phyloP scores from a whole-genome alignment of 345 rosid species.

The Eutrema japonicum region DNA sequence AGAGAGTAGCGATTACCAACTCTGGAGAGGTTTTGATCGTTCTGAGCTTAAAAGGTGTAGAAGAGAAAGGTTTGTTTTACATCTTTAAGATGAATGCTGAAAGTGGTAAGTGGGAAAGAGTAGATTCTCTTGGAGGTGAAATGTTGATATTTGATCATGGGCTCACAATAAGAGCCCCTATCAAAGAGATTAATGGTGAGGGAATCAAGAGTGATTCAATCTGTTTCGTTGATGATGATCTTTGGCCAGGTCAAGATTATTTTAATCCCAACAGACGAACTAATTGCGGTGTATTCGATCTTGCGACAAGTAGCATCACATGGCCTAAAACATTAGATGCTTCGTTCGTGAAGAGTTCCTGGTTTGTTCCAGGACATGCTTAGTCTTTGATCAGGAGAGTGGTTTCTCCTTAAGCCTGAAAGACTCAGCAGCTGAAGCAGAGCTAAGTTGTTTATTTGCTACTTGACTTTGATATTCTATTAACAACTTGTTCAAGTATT shows the following conservation, averaged over 20 bases:
- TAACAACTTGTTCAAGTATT: not conserved
- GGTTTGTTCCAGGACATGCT: conserved; percentile 35
- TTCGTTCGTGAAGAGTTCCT: not conserved
- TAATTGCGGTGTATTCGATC: conserved; percentile 17
- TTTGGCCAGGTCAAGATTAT: not conserved
- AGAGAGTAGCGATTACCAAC: not conserved
- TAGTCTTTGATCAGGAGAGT: conserved; percentile 2
- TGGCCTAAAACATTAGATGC: conserved; percentile 7
- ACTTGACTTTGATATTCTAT: not conserved
- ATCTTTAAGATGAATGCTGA: conserved; percentile 23
- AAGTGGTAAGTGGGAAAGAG: conserved; percentile 28
- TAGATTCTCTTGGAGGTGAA: conserved; percentile 28
- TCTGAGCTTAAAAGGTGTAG: not conserved
- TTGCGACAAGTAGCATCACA: conserved; percentile 15
- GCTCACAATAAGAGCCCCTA: conserved; percentile 26
- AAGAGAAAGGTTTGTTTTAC: not conserved
- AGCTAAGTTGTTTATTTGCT: not conserved
- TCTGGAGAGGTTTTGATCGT: conserved; percentile 28
- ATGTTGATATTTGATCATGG: conserved; percentile 36
- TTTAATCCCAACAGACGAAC: not conserved
- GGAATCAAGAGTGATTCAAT: conserved; percentile 34
- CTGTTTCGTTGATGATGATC: conserved; percentile 22
- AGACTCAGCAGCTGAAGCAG: not conserved
- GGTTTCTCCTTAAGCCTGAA: not conserved
- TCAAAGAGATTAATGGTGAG: conserved; percentile 9